Evolutionary conservation across 371 early-diverging fungal species (phyloP).

Genomic region (Syncephalastrum monosporum): DNA sequence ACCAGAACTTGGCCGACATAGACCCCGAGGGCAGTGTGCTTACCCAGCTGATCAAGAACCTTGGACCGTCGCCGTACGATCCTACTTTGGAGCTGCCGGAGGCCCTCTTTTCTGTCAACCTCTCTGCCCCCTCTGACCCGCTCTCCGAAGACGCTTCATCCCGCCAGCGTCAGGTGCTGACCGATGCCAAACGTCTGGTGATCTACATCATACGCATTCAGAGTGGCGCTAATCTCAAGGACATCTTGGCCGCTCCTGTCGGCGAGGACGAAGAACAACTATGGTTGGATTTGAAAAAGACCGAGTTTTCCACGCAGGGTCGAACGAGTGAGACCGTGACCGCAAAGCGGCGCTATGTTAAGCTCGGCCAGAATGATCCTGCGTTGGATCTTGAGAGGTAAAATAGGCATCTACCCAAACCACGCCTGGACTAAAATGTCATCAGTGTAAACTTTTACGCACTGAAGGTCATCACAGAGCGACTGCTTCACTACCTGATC

Average conservation of each 20-base stretch:
- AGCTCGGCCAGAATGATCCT: conserved; percentile 25
- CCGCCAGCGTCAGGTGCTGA: conserved; percentile 69
- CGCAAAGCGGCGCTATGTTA: conserved; percentile 31
- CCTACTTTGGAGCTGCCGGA: conserved; percentile 54
- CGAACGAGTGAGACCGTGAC: conserved; percentile 7
- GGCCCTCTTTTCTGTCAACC: conserved; percentile 66
- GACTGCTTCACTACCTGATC: conserved; percentile 31
- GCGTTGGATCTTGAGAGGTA: conserved; percentile 42
- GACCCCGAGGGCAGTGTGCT: conserved; percentile 73
- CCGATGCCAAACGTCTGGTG: conserved; percentile 89
- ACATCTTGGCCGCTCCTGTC: conserved; percentile 77
- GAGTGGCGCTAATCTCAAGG: conserved; percentile 75
- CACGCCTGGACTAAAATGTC: background rate
- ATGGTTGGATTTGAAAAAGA: conserved; percentile 60
- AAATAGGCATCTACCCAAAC: background rate
- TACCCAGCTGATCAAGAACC: conserved; percentile 73
- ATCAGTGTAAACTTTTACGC: conserved; percentile 33
- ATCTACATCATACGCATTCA: conserved; percentile 83
- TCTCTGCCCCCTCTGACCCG: conserved; percentile 69
- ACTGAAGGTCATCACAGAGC: conserved; percentile 32
- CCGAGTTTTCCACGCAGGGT: conserved; percentile 29
- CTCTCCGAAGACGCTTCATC: conserved; percentile 63
- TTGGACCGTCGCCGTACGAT: conserved; percentile 75
- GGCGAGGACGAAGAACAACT: conserved; percentile 70
- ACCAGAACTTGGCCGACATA: conserved; percentile 69